Evolutionary conservation across 2,329 filamentous ascomycete genomes (phyloP), one percentile per base, ranked within the genome.

Genomic region (Diaporthe citri): DNA sequence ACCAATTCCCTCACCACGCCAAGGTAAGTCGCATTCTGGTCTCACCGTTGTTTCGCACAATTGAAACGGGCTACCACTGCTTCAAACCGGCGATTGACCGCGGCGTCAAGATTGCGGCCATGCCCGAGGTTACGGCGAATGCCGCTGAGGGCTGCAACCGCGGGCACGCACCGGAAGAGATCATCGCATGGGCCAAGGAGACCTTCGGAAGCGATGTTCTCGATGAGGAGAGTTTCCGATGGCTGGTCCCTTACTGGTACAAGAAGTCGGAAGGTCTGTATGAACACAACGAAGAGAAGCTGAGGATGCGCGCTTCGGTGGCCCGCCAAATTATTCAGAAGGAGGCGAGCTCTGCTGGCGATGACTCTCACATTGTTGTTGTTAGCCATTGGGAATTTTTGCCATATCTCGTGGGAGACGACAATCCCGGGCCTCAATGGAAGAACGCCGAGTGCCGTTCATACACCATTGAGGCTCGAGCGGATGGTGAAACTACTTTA

Each of bases 21-120:
- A 69, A 55, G 10, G n/a, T 69, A 22, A 69, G 31, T 52, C 64
- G 55, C 34, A 36, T 69, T 28, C n/a, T 69, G 7, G 64, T 31
- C 5, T 69, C 64, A 5, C 64, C 64, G 2, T 34, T 69, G 22
- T 52, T n/a, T 13, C 64, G 64, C 46, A 69, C 64, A 4, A 69
- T 69, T 25, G 6, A 69, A 34, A 69, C 64, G 2, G 64, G 22
- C 8, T 25, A 55, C 2, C 22, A 55, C 17, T 25, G 46, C n/a
- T 69, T 69, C 46, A 69, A 52, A 8, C 64, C 64, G n/a, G 64
- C 64, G 7, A 41, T 56, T 2, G 48, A 69, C 4, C 66, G 48
- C 1, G 48, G 48, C 1, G 13, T 56, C 3, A n/a, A 20, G 9
- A 55, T 69, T 8, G 12, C 15, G 2, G 28, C 31, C 9, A 31